Percentiles rank a stretch among this genome's conserved stretches.
phyloP scores from a whole-genome alignment of 2,329 filamentous ascomycete genomes.

The Pseudogymnoascus sp. region DNA sequence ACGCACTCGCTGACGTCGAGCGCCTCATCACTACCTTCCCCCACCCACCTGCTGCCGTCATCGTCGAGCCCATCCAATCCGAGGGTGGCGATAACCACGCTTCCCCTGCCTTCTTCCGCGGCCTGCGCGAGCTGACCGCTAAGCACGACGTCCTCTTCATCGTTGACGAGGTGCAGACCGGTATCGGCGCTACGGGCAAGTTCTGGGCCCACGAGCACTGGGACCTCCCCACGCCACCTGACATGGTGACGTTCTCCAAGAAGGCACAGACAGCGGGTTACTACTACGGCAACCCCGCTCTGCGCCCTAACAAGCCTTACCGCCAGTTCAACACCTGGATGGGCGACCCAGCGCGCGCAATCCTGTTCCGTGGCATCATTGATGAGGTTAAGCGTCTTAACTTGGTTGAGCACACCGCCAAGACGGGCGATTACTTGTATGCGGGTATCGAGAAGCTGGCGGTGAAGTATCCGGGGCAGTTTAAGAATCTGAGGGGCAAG shows the following conservation, averaged over 20 bases:
- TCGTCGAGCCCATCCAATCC: constrained; percentile 76
- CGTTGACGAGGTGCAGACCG: constrained; percentile 79
- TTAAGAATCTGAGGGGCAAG: constrained; percentile 70
- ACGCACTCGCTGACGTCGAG: constrained; percentile 69
- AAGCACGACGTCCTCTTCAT: constrained; percentile 68
- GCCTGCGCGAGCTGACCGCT: constrained; percentile 65
- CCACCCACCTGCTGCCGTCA: constrained; percentile 65
- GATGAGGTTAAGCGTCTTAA: constrained; percentile 64
- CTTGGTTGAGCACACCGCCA: constrained; percentile 58
- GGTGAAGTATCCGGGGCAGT: constrained; percentile 59
- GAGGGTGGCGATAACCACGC: constrained; percentile 83
- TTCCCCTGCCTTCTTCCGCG: constrained; percentile 70
- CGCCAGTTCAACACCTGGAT: constrained; percentile 88
- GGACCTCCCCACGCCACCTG: constrained; percentile 63
- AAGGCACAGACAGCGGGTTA: constrained; percentile 82
- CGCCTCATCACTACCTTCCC: constrained; percentile 60
- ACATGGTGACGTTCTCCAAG: constrained; percentile 86
- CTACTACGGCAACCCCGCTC: constrained; percentile 69
- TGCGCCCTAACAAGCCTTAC: constrained; percentile 75
- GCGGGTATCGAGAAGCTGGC: constrained; percentile 56
- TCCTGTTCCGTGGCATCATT: constrained; percentile 73
- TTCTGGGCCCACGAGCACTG: constrained; percentile 88
- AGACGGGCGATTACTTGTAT: constrained; percentile 62
- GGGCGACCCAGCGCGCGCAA: constrained; percentile 70
- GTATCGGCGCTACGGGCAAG: constrained; percentile 76